Percentiles rank a stretch among this genome's conserved stretches.
Conservation (phyloP, 129 eudicot species). For the Tagetes patula region DNA sequence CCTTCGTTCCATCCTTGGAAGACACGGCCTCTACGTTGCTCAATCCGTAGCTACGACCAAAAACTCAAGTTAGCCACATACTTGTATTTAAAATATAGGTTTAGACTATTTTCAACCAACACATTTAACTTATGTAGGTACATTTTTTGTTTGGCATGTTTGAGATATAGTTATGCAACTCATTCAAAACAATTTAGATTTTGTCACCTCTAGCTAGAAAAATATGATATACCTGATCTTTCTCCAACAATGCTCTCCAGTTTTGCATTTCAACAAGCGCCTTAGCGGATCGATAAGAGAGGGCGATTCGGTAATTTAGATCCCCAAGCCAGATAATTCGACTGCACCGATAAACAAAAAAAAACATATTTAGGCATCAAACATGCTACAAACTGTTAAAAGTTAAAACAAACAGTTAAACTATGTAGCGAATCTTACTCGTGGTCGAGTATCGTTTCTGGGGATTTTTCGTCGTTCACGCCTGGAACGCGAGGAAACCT, state of each 20-base stretch:
- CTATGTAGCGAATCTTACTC: conserved; percentile 52
- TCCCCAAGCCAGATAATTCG: conserved; percentile 97
- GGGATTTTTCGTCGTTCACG: conserved; percentile 63
- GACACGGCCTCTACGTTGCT: conserved; percentile 89
- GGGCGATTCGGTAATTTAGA: conserved; percentile 83
- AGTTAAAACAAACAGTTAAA: not conserved
- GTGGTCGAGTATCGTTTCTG: conserved; percentile 77
- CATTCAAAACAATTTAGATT: not conserved
- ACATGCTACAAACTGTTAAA: not conserved
- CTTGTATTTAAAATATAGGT: not conserved
- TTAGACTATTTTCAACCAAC: not conserved
- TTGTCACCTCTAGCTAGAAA: not conserved
- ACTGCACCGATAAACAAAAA: conserved; percentile 39
- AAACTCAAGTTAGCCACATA: conserved; percentile 20
- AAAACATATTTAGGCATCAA: conserved; percentile 3
- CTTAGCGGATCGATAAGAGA: conserved; percentile 85
- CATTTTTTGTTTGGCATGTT: not conserved
- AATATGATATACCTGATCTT: conserved; percentile 63
- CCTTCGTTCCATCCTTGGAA: conserved; percentile 92
- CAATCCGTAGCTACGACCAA: conserved; percentile 61
- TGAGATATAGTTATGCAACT: not conserved
- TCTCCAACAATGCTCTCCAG: conserved; percentile 91
- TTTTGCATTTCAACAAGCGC: conserved; percentile 97
- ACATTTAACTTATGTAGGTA: not conserved
- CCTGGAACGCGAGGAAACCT: conserved; percentile 82